A percentile compares a stretch with the other conserved stretches of the same genome.
phyloP scores from a whole-genome alignment of 306 rosid species.

The Adenanthera pavonina region DNA sequence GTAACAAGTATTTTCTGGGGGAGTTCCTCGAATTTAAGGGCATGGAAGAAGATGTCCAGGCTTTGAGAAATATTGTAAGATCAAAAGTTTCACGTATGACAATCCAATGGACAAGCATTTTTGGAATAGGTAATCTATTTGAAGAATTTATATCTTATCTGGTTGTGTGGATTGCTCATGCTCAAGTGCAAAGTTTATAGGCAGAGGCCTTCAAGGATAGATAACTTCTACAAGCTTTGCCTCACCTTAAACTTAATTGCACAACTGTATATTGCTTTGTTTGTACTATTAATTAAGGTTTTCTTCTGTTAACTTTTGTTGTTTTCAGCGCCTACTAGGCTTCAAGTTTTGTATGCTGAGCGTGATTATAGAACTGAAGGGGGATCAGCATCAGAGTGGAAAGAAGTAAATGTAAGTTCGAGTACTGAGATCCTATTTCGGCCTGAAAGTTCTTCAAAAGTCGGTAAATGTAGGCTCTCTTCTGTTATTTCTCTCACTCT shows the following conservation, averaged over 20 bases:
- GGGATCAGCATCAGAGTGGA: conserved; percentile 68
- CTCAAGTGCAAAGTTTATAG: conserved; percentile 9
- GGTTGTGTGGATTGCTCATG: conserved; percentile 6
- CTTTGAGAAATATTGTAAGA: conserved; percentile 73
- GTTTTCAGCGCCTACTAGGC: conserved; percentile 79
- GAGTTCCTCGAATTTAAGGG: conserved; percentile 95
- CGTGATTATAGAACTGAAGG: conserved; percentile 84
- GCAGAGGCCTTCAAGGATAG: conserved; percentile 20
- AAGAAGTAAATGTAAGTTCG: conserved; percentile 76
- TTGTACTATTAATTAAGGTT: conserved; percentile 19
- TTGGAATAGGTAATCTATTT: conserved; percentile 80
- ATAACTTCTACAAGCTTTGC: neutral
- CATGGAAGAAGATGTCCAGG: conserved; percentile 70
- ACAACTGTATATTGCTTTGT: conserved; percentile 8
- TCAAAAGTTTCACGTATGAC: conserved; percentile 72
- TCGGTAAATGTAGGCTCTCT: conserved; percentile 75
- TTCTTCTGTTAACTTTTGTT: conserved; percentile 32
- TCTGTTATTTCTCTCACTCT: conserved; percentile 72
- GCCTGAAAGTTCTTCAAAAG: conserved; percentile 60
- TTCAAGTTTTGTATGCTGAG: conserved; percentile 69
- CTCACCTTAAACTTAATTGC: neutral
- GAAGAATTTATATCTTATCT: conserved; percentile 2
- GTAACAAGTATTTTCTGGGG: conserved; percentile 74
- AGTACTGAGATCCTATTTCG: conserved; percentile 80
- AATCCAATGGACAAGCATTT: conserved; percentile 87